Base-by-base conservation (phyloP, 495 filamentous ascomycete species). In the Umbilicaria muhlenbergii region DNA sequence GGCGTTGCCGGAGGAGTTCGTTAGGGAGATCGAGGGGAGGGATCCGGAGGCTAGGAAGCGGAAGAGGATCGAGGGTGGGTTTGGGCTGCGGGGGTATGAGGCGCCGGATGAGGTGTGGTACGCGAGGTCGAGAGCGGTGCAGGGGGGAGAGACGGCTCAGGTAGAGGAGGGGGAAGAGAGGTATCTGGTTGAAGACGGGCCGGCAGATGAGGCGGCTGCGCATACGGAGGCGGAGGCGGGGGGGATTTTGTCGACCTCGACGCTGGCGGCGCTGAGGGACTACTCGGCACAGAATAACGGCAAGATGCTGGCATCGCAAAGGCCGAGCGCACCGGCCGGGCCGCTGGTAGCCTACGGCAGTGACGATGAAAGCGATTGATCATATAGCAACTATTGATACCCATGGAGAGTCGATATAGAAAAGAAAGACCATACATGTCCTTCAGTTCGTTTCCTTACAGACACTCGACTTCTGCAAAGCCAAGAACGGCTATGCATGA, bases 61-160 rank as follows among this genome's bases (percentile, higher is more conserved):
- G 53, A 75, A 88, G 59, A 88, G 83, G 66, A 80, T 94, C 24
- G 88, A 96, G 58, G 86, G 86, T 13, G 77, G 73, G 12, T 95
- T 93, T 55, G 92, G 87, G 1, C 59, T 98, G 41, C 71, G 81
- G 41, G 91, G 92, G 1, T 98, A 96, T 58, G 86, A 96, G 50
- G 85, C 86, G 14, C 87, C 89, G 3, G 91, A 98, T 61, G 83
- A 92, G 52, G 80, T 96, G 15, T 94, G 88, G 73, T 94, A 86
- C 64, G 84, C 87, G 3, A 65, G 80, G 41, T 60, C 65, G 11
- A 67, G 62, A 45, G 61, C 67, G 44, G 54, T 73, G 41, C 67
- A 71, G 56, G 48, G 58, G 57, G 56, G 62, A 57, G 56, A 56
- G 57, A 47, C 62, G 42, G 49, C 47, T 54, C 32, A 56, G 59